These are phyloP conservation scores for Silene conica DNA, from an alignment of 148 eudicot species.

Conservation along the genomic window DNA sequence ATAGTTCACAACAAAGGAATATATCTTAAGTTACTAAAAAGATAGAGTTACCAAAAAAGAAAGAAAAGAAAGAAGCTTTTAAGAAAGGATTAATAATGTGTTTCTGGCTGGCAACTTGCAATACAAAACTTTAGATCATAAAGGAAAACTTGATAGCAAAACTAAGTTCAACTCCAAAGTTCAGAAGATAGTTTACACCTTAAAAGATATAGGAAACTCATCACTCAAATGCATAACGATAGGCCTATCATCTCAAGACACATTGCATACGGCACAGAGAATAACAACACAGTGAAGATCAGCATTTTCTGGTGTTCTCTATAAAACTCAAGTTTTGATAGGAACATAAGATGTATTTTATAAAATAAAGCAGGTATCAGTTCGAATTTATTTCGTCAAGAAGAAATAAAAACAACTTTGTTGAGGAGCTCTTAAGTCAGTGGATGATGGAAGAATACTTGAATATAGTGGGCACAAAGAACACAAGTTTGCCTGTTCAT, in stretches of 20 bases:
- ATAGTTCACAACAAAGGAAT: too few species aligned
- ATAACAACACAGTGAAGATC: neutral
- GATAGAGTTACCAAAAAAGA: too few species aligned
- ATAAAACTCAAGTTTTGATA: neutral
- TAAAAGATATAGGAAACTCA: neutral
- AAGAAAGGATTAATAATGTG: neutral
- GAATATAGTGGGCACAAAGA: constrained; percentile 80
- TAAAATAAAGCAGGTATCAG: too few species aligned
- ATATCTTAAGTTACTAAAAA: too few species aligned
- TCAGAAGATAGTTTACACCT: neutral
- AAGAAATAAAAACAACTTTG: neutral
- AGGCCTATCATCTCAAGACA: neutral
- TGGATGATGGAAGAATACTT: constrained; percentile 39
- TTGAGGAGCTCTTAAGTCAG: neutral
- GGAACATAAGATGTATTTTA: too few species aligned
- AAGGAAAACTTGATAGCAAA: neutral
- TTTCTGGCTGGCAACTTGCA: neutral
- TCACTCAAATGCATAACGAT: neutral
- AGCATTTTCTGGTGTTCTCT: neutral
- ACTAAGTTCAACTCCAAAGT: neutral
- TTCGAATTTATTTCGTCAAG: neutral
- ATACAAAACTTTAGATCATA: neutral
- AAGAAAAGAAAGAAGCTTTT: too few species aligned
- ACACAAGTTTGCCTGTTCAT: constrained; percentile 64
- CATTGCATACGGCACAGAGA: neutral